Evolutionary conservation across 108 stramenopile species (phyloP).

Genomic region (Pseudonitzschia multiseries): DNA sequence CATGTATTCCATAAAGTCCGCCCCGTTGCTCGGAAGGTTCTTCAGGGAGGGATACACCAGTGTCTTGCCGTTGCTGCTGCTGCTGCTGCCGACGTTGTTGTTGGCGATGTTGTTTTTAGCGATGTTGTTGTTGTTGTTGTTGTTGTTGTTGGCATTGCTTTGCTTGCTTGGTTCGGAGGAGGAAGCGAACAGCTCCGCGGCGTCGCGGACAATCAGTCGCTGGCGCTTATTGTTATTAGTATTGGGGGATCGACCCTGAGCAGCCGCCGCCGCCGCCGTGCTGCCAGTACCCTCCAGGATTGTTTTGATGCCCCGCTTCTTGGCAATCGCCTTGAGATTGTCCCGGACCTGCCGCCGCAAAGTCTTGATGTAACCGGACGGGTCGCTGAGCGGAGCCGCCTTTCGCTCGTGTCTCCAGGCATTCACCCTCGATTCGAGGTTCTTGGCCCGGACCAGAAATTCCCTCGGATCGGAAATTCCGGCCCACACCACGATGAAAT

Average conservation of each 20-base stretch:
- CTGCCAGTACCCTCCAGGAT: no score
- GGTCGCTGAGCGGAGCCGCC: background rate
- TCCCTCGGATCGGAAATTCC: slow-evolving; percentile 1
- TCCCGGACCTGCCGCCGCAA: background rate
- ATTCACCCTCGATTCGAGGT: background rate
- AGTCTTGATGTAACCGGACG: background rate
- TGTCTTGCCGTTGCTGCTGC: background rate
- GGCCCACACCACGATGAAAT: slow-evolving; percentile 9
- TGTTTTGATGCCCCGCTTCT: background rate
- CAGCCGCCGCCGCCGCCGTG: no score
- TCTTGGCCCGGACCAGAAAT: background rate
- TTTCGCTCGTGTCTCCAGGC: background rate
- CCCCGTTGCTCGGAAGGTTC: background rate
- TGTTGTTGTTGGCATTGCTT: no score
- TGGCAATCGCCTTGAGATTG: background rate
- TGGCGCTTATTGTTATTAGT: no score
- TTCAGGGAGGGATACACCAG: slow-evolving; percentile 5
- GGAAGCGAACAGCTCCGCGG: no score
- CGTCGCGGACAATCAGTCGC: background rate
- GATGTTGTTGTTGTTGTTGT: no score
- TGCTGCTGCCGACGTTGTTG: no score
- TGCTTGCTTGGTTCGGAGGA: no score
- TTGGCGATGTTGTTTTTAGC: no score
- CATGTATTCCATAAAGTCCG: background rate
- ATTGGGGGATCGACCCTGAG: background rate